A percentile compares a stretch with the other conserved stretches of the same genome.
phyloP scores from a whole-genome alignment of 2,329 filamentous ascomycete species.

The Colletotrichum sp. region DNA sequence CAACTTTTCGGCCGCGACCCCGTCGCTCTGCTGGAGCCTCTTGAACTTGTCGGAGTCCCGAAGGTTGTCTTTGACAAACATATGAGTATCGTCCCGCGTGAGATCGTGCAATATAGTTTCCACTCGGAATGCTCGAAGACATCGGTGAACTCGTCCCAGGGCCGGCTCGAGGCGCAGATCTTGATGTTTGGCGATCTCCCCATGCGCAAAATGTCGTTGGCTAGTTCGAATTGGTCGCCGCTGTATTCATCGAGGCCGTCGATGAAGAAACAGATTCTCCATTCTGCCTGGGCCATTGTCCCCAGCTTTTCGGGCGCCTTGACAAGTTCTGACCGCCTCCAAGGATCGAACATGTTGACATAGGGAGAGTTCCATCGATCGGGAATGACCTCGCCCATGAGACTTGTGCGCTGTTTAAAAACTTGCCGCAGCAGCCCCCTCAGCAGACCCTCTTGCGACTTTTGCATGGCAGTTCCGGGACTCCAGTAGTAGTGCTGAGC shows the following conservation, averaged over 20 bases:
- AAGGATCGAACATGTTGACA: not conserved
- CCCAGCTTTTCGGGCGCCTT: not conserved
- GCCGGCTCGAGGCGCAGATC: not conserved
- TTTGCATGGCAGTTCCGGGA: not conserved
- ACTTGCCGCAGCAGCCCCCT: not conserved
- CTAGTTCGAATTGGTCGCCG: not conserved
- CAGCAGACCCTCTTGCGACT: slow-evolving; percentile 8
- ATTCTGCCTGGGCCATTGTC: no score
- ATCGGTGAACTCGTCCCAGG: not conserved
- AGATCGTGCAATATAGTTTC: not conserved
- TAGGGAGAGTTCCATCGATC: not conserved
- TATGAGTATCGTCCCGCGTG: not conserved
- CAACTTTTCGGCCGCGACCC: no score
- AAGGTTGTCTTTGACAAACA: no score
- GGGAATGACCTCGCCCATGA: not conserved
- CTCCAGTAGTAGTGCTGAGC: slow-evolving; percentile 16
- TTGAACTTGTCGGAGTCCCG: no score
- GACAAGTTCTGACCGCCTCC: not conserved
- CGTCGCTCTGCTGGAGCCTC: no score
- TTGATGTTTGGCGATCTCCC: not conserved
- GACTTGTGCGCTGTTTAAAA: not conserved
- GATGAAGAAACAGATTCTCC: slow-evolving; percentile 2
- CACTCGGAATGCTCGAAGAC: not conserved
- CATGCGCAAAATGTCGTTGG: not conserved
- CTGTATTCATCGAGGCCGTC: slow-evolving; percentile 6